Base-by-base conservation (phyloP, 371 early-diverging fungal genomes). In the Mortierella sp. region DNA sequence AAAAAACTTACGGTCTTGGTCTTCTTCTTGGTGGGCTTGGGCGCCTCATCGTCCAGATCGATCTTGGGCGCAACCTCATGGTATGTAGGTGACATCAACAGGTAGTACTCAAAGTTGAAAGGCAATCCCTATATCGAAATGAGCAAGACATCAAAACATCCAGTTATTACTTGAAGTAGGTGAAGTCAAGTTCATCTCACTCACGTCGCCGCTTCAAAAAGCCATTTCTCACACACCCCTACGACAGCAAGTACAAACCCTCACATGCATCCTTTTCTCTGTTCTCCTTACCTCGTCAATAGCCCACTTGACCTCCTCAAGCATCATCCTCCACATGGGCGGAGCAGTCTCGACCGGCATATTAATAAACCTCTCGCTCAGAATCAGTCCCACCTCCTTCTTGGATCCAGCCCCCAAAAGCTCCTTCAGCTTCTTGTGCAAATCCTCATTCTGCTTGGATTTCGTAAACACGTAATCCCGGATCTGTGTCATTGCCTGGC, bases 281-380 rank as follows among this genome's bases (percentile, higher is more conserved):
- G 26, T 48, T 69, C 48, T 81, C 21, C 61, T 75, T 91, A 93
- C 95, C 75, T 95, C 93, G 19, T 92, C 93, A n/a, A 93, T 86
- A 3, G 96, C 96, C 89, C 93, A 89, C 67, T 95, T 88, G 51
- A 96, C 86, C 78, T 98, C 98, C 61, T 97, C 96, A 67, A 91
- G 78, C 69, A 98, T 90, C 96, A 98, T 95, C 28, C 90, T 92
- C 82, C 96, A 95, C 95, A 98, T 94, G 4, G 96, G 97, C 16
- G 97, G 95, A 26, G 94, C 93, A 31, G 98, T 90, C 82, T 98
- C 96, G 50, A 96, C 95, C 6, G 99, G 98, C 97, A 99, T 97
- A 87, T 99, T 99, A 83, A 99, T 93, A 28, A 99, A 92, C 13
- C 99, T 89, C 80, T 98, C 98, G 78, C 94, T 95, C n/a, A 99